Base-by-base conservation (phyloP, 2,329 filamentous ascomycete species). In the Colletotrichum scovillei region DNA sequence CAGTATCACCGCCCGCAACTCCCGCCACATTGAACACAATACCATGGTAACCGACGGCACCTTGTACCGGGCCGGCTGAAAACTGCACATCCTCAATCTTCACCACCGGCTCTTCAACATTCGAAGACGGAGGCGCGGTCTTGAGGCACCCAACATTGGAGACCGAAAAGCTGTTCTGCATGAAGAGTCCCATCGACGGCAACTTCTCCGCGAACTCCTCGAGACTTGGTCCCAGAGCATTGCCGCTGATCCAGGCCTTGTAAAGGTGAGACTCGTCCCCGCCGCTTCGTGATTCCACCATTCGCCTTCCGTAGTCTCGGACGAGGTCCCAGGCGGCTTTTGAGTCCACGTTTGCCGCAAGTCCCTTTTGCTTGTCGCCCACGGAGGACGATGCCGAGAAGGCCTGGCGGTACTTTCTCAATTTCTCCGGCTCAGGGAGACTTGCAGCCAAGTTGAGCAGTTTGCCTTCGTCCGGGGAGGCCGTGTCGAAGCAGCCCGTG, bases 181-280 rank as follows among this genome's bases (percentile, higher is more conserved):
- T 56, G 24, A 65, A 28, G 16, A 58, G 4, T 1, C 67, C 67
- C 16, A 73, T 42, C 0, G 63, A 67, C 3, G 70, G 73, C 5
- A 75, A 63, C 57, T 75, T 72, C 26, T 56, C 35, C 22, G 72
- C 35, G 6, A 74, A 55, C 5, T 76, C 70, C 63, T 78, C 81
- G 63, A 73, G 69, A 16, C 35, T 63, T 28, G 76, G 78, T 69
- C 77, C 12, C 71, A 80, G 30, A 65, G 71, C 26, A 53, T 80
- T 57, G 24, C 72, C 72, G 46, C 63, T 67, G 7, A 72, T 53
- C 72, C 72, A 74, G 12, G 57, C 49, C 19, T 74, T 72, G 49
- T 65, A 73, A 22, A 74, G 52, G 7, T 52, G n/a, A 4, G 72
- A 72, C 1, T 72, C 58, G 6, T 53, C 38, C 24, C 68, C 67